phyloP scores from a whole-genome alignment of 768 basidiomycete genomes.

The Tulasnella sp. region DNA sequence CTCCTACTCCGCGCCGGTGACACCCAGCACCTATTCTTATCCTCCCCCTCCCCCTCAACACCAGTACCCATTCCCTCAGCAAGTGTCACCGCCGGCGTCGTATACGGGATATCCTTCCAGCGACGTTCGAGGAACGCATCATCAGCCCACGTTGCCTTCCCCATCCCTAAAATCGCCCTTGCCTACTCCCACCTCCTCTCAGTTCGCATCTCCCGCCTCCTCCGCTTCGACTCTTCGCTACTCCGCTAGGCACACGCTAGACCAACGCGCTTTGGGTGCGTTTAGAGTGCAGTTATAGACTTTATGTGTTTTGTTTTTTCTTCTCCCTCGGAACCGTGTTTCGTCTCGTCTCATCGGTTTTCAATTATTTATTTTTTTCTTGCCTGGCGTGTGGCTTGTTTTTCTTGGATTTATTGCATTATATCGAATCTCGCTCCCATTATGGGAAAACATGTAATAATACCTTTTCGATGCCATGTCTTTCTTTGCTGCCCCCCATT shows the following conservation, averaged over 20 bases:
- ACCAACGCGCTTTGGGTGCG: slow-evolving; percentile 10
- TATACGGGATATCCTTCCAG: neutral
- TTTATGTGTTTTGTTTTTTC: neutral
- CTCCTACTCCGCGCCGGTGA: neutral
- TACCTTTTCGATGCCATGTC: too few relatives aligned
- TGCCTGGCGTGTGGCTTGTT: neutral
- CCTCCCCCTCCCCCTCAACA: neutral
- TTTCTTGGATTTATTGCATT: neutral
- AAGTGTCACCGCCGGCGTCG: neutral
- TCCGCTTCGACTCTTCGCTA: neutral
- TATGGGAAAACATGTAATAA: too few relatives aligned
- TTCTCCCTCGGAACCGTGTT: neutral
- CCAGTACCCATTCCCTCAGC: neutral
- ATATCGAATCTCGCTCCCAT: too few relatives aligned
- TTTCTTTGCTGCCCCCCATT: too few relatives aligned
- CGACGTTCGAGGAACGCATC: neutral
- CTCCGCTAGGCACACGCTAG: neutral
- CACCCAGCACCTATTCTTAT: neutral
- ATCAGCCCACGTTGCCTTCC: neutral
- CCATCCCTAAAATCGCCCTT: too few relatives aligned
- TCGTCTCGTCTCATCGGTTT: neutral
- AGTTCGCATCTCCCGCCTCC: neutral
- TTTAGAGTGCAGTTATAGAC: slow-evolving; percentile 6
- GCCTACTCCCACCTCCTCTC: too few relatives aligned
- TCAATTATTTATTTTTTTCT: neutral